These are phyloP conservation scores for Phytopythium sindhum DNA, from an alignment of 352 stramenopile species.

Conservation along the genomic window DNA sequence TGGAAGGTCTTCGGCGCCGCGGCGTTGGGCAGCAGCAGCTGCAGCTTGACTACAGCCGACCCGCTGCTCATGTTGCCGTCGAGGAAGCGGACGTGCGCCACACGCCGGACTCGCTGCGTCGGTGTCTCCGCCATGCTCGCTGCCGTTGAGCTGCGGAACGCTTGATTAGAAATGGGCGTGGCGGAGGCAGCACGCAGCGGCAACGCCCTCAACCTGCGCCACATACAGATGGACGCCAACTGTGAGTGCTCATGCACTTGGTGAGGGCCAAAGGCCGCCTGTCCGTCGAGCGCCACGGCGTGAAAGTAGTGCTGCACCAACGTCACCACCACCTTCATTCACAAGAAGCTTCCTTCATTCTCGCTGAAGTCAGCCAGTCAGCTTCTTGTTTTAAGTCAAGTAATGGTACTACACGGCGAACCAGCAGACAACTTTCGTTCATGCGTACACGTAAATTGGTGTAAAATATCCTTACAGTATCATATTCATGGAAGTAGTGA, in stretches of 20 bases:
- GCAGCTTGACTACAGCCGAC: conserved; percentile 28
- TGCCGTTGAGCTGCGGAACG: neutral
- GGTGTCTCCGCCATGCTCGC: neutral
- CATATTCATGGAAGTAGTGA: neutral
- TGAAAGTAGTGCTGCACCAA: too few species aligned
- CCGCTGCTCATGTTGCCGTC: conserved; percentile 29
- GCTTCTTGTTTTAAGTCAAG: neutral
- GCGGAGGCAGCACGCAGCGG: neutral
- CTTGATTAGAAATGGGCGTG: neutral
- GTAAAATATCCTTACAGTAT: neutral
- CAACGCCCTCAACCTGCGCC: neutral
- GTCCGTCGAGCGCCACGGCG: too few species aligned
- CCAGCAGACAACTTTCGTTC: too few species aligned
- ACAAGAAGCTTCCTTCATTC: neutral
- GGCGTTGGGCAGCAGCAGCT: conserved; percentile 45
- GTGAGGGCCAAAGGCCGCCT: too few species aligned
- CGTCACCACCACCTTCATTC: conserved; percentile 5
- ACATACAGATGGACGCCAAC: neutral
- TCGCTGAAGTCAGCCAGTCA: conserved; percentile 6
- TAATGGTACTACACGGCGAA: neutral
- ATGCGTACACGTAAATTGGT: too few species aligned
- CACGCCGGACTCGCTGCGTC: conserved; percentile 9
- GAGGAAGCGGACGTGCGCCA: conserved; percentile 50
- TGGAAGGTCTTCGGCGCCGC: conserved; percentile 42
- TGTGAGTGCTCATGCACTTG: neutral